These are phyloP conservation scores for Puccinia triticina DNA, from an alignment of 1,284 basidiomycete species.

Conservation along the genomic window DNA sequence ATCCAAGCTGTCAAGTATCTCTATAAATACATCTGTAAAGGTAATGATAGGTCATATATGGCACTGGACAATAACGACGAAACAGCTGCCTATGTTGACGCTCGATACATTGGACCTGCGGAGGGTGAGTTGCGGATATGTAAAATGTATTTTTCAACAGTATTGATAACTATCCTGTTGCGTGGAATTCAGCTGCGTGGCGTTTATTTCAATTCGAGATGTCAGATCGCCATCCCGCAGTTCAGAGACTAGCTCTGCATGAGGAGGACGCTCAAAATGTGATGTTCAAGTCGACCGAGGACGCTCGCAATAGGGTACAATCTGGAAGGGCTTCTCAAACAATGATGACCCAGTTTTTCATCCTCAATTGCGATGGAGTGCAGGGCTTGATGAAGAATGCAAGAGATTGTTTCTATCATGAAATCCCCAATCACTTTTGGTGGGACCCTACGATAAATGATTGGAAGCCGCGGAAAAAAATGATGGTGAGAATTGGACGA, in stretches of 20 bases:
- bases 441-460: background rate
- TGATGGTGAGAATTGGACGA: background rate
- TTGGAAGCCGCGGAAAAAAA: background rate
- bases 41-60: slow-evolving; percentile 60
- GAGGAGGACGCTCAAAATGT: too few relatives aligned
- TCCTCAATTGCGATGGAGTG: too few relatives aligned
- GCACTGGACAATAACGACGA: slow-evolving; percentile 54
- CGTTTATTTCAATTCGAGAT: too few relatives aligned
- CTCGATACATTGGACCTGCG: background rate
- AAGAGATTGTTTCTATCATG: background rate
- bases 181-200: slow-evolving; percentile 20
- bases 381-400: too few relatives aligned
- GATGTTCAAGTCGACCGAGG: too few relatives aligned
- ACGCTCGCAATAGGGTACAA: too few relatives aligned
- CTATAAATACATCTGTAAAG: slow-evolving; percentile 65
- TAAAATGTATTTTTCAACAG: too few relatives aligned
- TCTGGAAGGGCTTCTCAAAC: background rate
- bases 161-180: too few relatives aligned
- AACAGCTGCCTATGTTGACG: slow-evolving; percentile 60
- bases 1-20: slow-evolving; percentile 63
- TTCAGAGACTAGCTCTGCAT: too few relatives aligned
- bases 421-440: background rate
- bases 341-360: too few relatives aligned
- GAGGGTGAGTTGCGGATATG: too few relatives aligned
- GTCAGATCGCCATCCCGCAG: too few relatives aligned